Evolutionary conservation across 116 monocot species (phyloP).

Genomic region (Cymodocea nodosa): DNA sequence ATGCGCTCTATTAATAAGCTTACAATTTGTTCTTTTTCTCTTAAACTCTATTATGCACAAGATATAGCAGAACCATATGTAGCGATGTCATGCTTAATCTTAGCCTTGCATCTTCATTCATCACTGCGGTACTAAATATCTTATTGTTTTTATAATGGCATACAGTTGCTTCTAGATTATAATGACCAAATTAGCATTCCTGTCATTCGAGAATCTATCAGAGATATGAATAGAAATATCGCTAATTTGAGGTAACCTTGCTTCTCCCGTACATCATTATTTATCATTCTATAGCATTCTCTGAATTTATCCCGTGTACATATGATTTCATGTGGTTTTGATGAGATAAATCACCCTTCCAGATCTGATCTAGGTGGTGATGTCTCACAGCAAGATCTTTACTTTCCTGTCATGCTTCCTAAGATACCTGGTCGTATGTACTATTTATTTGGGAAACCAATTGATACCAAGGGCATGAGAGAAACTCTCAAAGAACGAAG

Average conservation of each 20-base stretch:
- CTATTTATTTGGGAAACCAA: conserved; percentile 70
- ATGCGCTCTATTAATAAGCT: too few relatives aligned
- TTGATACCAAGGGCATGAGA: conserved; percentile 43
- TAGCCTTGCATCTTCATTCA: too few relatives aligned
- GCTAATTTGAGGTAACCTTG: conserved; percentile 26
- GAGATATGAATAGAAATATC: conserved; percentile 18
- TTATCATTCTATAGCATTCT: too few relatives aligned
- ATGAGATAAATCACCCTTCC: background rate
- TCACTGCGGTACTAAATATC: too few relatives aligned
- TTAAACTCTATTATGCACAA: too few relatives aligned
- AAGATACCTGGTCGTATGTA: conserved; percentile 79
- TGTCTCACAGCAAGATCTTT: conserved; percentile 34
- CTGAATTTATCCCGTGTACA: too few relatives aligned
- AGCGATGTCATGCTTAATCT: too few relatives aligned
- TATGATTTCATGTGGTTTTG: too few relatives aligned
- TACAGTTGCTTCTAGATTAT: conserved; percentile 68
- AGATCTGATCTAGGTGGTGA: conserved; percentile 40
- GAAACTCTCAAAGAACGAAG: conserved; percentile 30
- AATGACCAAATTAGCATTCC: conserved; percentile 40
- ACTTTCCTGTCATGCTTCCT: conserved; percentile 44
- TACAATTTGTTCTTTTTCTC: too few relatives aligned
- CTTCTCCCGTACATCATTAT: too few relatives aligned
- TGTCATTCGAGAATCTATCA: conserved; percentile 18
- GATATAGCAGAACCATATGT: too few relatives aligned
- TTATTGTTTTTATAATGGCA: conserved; percentile 1